These are phyloP conservation scores for Asparagopsis taxiformis DNA, from an alignment of 31 red algal genomes.

Conservation along the genomic window DNA sequence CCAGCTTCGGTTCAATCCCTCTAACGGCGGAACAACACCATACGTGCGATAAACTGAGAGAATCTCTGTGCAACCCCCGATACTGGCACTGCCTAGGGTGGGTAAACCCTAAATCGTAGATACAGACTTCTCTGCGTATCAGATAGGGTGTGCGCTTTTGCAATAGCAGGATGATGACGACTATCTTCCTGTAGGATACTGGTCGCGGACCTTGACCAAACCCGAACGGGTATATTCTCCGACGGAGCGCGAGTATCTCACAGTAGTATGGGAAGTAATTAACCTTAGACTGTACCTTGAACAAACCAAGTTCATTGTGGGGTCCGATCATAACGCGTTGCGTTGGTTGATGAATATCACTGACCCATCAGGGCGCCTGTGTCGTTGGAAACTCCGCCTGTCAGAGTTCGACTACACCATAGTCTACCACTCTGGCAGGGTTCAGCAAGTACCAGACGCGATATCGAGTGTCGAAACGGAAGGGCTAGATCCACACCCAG, in stretches of 20 bases:
- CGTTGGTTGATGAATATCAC: not conserved
- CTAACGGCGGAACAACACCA: not conserved
- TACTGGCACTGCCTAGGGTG: not conserved
- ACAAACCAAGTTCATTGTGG: not conserved
- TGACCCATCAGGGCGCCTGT: not conserved
- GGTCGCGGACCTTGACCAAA: not conserved
- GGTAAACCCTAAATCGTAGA: not conserved
- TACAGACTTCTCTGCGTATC: not conserved
- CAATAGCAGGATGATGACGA: not conserved
- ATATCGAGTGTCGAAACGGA: not conserved
- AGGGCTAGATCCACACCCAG: not conserved
- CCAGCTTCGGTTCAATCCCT: not conserved
- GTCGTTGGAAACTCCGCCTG: not conserved
- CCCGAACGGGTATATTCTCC: not conserved
- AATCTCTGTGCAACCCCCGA: not conserved
- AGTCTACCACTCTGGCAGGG: not conserved
- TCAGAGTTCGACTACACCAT: not conserved
- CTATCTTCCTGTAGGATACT: not conserved
- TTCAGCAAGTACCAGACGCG: not conserved
- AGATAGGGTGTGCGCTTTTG: not conserved
- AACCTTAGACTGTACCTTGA: conserved; percentile 3
- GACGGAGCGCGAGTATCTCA: not conserved
- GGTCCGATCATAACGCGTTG: conserved; percentile 1
- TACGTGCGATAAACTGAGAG: not conserved
- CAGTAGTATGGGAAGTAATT: not conserved